These are phyloP conservation scores for Arthrobotrys megalospora DNA, from an alignment of 2,329 filamentous ascomycete species.

Conservation along the genomic window DNA sequence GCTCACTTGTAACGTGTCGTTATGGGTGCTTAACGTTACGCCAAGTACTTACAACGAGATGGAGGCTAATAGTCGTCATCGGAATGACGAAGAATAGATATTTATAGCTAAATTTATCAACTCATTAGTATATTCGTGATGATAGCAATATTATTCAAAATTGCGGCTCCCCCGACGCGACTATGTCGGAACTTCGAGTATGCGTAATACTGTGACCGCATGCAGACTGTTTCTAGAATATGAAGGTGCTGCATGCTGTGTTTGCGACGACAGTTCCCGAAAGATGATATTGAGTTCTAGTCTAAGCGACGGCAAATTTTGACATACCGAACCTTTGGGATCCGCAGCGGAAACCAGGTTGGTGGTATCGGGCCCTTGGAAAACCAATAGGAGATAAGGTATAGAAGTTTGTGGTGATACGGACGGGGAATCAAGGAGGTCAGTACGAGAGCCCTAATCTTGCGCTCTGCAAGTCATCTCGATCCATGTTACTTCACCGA, in stretches of 20 bases:
- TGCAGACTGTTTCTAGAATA: not conserved
- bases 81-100: constrained; percentile 20
- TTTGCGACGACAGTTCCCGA: not conserved
- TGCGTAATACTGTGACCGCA: not conserved
- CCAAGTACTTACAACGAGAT: not conserved
- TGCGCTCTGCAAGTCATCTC: not conserved
- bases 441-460: not conserved
- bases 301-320: not conserved
- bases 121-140: not conserved
- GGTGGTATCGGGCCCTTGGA: constrained; percentile 18
- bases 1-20: constrained; percentile 1
- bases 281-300: not conserved
- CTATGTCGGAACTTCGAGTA: not conserved
- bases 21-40: constrained; percentile 24
- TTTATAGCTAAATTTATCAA: not conserved
- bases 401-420: not conserved
- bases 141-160: constrained; percentile 5
- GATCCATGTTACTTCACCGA: not conserved
- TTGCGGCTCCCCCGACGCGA: not conserved
- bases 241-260: not conserved
- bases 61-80: constrained; percentile 23
- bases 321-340: constrained; percentile 5
- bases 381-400: not conserved
- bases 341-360: constrained; percentile 16
- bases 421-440: too few species aligned